Base-by-base conservation (phyloP, 495 filamentous ascomycete genomes). In the Platismatia glauca region DNA sequence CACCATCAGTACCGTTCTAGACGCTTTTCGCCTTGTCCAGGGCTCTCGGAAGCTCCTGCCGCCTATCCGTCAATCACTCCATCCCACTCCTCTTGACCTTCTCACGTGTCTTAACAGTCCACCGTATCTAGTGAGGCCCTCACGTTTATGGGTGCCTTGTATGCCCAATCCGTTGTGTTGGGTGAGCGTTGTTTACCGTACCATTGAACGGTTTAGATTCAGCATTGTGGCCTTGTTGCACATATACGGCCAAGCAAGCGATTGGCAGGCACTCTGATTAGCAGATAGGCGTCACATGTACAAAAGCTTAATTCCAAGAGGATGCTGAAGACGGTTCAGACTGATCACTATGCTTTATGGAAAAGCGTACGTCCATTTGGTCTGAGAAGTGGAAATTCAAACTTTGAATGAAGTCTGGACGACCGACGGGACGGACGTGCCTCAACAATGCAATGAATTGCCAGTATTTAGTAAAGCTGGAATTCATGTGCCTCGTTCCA, bases 1-100 rank as follows among this genome's bases (percentile, higher is more conserved):
- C 65, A 63, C 66, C 68, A 31, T 20, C 64, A 11, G 58, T 68
- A 55, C 68, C 66, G 11, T 70, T 70, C 52, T 70, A 68, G 44
- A 35, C 24, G 24, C 31, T 22, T 39, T 46, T 8, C 41, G 27
- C 60, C 48, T 31, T 57, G 29, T 39, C n/a, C 31, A 15, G 38
- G 53, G 50, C 50, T 29, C 35, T 4, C 31, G 22, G 29, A 7
- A 33, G 8, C 41, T 37, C 22, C 20, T 38, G 7, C 44, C 12
- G 33, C 31, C 6, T 44, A 24, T 60, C 22, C 50, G 31, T 52
- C 37, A 39, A 41, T 15, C 55, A 31, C 44, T 35, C 34, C 22
- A 46, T 59, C 41, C 52, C 53, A 64, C 65, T 67, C 65, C 53
- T 39, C 41, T 60, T 55, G 50, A 46, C 38, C 39, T 61, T 58